Base-by-base conservation (phyloP, 495 filamentous ascomycete species). In the Penicillium robsamsonii region DNA sequence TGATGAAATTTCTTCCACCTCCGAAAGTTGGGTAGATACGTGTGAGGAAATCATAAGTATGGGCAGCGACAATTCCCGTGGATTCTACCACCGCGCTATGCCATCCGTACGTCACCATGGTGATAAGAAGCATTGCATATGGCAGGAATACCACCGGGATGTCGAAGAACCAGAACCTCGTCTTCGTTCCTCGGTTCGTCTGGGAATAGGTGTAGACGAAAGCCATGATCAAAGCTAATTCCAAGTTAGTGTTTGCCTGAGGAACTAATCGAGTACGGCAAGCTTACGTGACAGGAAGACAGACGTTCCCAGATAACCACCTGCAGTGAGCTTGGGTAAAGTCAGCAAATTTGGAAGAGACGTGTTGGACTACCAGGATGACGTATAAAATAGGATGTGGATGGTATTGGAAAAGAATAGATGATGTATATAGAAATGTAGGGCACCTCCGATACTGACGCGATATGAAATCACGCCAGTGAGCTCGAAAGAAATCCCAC, bases 401-500 rank as follows among this genome's bases (percentile, higher is more conserved):
- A 66, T 68, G 61, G 56, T 57, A 62, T 67, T 68, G 50, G 53
- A 60, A 61, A 48, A 29, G 47, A 58, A 58, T 46, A 57, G 50
- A 57, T 60, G 48, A 46, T 58, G 49, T 57, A 64, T 57, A 57
- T 65, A 60, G 47, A 65, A 74, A 90, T 96, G 90, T 96, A 96
- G 90, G 91, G 89, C 84, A 85, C 84, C 81, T 81, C 76, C 88
- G 92, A 83, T 84, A 85, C 90, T 82, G 81, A 79, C 69, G 81
- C 71, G 75, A 85, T 72, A 75, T 71, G 60, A 72, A 70, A 79
- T 84, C 83, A 76, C 75, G 77, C 72, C 74, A 80, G 86, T 81
- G 87, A 89, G 92, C 90, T 90, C 87, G 90, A 79, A 81, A 82
- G 81, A 80, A 78, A 77, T 92, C 89, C 91, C 91, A 95, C 89